Conservation (phyloP, 2,329 filamentous ascomycete species). For the Fusarium temperatum region DNA sequence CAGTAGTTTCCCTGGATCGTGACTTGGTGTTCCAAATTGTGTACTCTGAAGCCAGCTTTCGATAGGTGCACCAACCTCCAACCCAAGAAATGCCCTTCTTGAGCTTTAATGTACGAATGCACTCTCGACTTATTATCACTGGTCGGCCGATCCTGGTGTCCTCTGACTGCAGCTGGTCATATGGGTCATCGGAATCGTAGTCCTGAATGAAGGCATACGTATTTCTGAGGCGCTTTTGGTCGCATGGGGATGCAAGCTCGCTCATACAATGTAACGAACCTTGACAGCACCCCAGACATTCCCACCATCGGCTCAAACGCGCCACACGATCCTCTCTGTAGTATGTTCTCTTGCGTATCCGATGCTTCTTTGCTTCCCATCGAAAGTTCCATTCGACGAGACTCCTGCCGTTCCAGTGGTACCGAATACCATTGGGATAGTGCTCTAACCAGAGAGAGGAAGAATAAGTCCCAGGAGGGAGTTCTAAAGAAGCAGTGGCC, state of each 20-base stretch:
- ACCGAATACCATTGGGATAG: conserved; percentile 16
- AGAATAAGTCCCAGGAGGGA: neutral
- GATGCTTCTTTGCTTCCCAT: neutral
- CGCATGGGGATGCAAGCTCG: neutral
- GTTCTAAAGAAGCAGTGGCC: neutral
- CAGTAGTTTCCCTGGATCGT: neutral
- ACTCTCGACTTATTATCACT: neutral
- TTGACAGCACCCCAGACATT: conserved; percentile 8
- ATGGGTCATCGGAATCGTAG: neutral
- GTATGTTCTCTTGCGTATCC: neutral
- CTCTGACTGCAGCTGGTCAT: neutral
- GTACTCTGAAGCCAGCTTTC: neutral
- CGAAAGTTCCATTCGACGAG: neutral
- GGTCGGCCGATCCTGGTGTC: neutral
- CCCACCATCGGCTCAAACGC: neutral
- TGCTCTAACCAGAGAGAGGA: neutral
- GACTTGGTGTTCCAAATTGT: neutral
- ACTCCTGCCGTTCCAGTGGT: neutral
- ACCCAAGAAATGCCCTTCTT: neutral
- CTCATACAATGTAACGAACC: neutral
- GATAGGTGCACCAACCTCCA: neutral
- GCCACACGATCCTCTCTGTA: neutral
- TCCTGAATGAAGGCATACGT: neutral
- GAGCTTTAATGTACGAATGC: neutral
- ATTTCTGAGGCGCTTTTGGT: neutral